Evolutionary conservation across 2,329 filamentous ascomycete genomes (phyloP).

Genomic region (Sarocladiaceae sp.): DNA sequence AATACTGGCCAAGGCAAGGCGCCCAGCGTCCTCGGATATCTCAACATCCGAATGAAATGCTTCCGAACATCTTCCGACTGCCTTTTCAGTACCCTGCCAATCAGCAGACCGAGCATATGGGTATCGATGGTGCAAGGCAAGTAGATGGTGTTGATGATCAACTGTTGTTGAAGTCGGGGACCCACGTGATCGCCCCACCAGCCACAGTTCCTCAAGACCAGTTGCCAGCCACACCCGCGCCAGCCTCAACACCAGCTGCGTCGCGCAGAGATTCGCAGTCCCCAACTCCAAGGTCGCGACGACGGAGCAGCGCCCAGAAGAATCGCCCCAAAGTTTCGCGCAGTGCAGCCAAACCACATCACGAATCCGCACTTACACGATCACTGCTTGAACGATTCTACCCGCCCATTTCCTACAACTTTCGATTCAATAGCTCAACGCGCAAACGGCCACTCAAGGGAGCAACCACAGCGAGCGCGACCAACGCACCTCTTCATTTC

Average conservation of each 20-base stretch:
- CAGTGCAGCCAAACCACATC: not conserved
- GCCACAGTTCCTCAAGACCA: not conserved
- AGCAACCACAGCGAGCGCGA: constrained; percentile 4
- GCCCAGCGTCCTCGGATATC: not conserved
- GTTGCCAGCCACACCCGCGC: constrained; percentile 8
- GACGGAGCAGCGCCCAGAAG: not conserved
- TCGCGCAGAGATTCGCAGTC: constrained; percentile 9
- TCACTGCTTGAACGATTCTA: not conserved
- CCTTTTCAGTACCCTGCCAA: no score
- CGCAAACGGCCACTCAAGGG: not conserved
- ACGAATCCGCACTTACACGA: not conserved
- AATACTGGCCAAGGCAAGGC: not conserved
- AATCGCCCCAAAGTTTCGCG: not conserved
- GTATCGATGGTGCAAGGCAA: no score
- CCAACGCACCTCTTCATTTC: no score
- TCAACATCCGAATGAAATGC: no score
- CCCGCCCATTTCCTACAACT: not conserved
- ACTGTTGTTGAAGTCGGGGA: not conserved
- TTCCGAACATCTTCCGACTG: no score
- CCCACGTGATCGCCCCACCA: constrained; percentile 3
- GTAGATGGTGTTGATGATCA: not conserved
- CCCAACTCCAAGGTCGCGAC: not conserved
- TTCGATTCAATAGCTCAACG: not conserved
- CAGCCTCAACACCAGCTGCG: constrained; percentile 8
- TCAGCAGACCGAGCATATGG: no score